These are phyloP conservation scores for Pichia phayaonensis DNA, from an alignment of 805 yeast genomes.

Conservation along the genomic window DNA sequence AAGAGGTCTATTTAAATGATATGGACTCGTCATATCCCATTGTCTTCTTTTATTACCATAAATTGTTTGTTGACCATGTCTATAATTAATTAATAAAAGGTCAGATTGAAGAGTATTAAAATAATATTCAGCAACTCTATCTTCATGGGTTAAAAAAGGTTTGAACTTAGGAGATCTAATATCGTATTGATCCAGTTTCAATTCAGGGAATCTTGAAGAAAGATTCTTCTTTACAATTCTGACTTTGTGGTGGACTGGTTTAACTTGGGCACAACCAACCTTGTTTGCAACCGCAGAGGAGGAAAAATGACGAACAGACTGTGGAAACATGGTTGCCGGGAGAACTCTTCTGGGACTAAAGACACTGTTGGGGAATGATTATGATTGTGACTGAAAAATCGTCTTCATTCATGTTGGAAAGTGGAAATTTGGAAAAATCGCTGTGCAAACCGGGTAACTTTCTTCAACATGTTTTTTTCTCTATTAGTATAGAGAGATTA, in stretches of 20 bases:
- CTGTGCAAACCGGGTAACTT: not conserved
- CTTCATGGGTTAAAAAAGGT: slow-evolving; percentile 71
- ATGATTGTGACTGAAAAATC: not conserved
- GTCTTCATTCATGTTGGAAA: not conserved
- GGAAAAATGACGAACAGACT: slow-evolving; percentile 24
- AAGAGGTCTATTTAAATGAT: slow-evolving; percentile 74
- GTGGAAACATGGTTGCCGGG: slow-evolving; percentile 4
- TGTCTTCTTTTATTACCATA: slow-evolving; percentile 67
- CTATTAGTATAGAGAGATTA: no score
- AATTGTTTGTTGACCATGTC: slow-evolving; percentile 48
- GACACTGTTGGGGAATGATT: not conserved
- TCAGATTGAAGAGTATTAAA: slow-evolving; percentile 68
- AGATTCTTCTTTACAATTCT: slow-evolving; percentile 65
- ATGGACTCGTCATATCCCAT: slow-evolving; percentile 87
- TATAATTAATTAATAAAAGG: slow-evolving; percentile 66
- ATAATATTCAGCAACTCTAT: slow-evolving; percentile 73
- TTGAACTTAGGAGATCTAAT: slow-evolving; percentile 70
- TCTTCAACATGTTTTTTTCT: not conserved
- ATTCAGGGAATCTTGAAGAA: slow-evolving; percentile 65
- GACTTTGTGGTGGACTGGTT: slow-evolving; percentile 89
- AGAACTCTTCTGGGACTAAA: not conserved
- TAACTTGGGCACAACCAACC: slow-evolving; percentile 63
- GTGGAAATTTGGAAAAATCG: not conserved
- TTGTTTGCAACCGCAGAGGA: slow-evolving; percentile 30
- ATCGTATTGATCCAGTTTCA: slow-evolving; percentile 62